Percentiles rank a stretch among this genome's conserved stretches.
Conservation (phyloP, 192 early-diverging fungal species). For the Backusella mclennaniae region DNA sequence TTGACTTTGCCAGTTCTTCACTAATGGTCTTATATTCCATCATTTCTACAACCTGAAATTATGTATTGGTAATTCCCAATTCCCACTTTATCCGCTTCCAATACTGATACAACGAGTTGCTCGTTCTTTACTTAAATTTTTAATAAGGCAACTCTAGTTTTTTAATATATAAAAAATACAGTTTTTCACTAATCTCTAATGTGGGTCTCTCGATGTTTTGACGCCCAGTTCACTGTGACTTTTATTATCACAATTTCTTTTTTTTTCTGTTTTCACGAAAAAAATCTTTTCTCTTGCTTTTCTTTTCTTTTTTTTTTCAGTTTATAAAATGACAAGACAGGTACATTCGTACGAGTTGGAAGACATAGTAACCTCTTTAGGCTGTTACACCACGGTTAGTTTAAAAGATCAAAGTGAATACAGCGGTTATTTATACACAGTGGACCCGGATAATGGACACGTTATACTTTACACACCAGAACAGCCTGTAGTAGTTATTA, state of each 20-base stretch:
- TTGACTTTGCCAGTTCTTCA: too few species aligned
- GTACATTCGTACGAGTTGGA: not conserved
- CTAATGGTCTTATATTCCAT: too few species aligned
- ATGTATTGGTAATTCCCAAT: too few species aligned
- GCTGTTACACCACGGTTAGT: not conserved
- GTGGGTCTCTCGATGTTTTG: not conserved
- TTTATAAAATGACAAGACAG: not conserved
- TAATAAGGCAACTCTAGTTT: too few species aligned
- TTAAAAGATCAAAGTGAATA: constrained; percentile 5
- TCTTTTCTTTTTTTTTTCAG: not conserved
- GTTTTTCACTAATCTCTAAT: too few species aligned
- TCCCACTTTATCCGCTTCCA: too few species aligned
- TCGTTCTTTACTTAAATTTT: too few species aligned
- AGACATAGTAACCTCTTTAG: not conserved
- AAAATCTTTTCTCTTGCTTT: not conserved
- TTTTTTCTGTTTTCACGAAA: not conserved
- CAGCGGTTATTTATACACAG: constrained; percentile 2
- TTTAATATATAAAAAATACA: too few species aligned
- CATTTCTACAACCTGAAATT: too few species aligned
- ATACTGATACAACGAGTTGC: too few species aligned
- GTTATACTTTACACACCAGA: not conserved
- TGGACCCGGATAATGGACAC: not conserved
- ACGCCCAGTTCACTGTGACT: not conserved
- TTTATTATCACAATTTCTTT: not conserved
- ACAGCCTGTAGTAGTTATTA: not conserved